phyloP scores from a whole-genome alignment of 805 yeast species.

The Wickerhamomyces ciferrii region DNA sequence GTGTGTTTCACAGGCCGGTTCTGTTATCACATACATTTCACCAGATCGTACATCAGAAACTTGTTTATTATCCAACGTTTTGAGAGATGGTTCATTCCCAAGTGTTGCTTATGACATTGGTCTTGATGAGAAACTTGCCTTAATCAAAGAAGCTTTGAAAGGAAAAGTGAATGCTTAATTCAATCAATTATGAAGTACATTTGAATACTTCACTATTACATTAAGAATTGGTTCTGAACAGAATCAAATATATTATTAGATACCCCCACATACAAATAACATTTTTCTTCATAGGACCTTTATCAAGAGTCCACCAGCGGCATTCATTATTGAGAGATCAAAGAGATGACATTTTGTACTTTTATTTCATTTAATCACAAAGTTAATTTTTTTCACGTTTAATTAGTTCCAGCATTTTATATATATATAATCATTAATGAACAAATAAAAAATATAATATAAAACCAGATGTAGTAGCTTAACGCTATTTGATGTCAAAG shows the following conservation, averaged over 20 bases:
- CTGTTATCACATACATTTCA: constrained; percentile 74
- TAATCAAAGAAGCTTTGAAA: constrained; percentile 65
- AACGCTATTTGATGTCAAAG: no score
- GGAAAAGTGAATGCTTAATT: constrained; percentile 15
- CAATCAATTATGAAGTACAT: no score
- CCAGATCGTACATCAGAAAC: constrained; percentile 71
- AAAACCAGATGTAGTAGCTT: no score
- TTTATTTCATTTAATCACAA: background rate
- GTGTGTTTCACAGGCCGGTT: constrained; percentile 72
- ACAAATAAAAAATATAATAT: background rate
- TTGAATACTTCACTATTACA: no score
- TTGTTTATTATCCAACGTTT: constrained; percentile 44
- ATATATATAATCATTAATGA: background rate
- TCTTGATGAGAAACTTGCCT: constrained; percentile 38
- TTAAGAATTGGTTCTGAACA: no score
- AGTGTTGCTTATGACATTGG: constrained; percentile 40
- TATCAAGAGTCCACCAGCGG: background rate
- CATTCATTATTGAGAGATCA: background rate
- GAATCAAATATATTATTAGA: background rate
- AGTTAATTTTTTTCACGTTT: background rate
- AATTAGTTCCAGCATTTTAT: background rate
- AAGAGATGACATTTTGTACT: background rate
- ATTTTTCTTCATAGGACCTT: background rate
- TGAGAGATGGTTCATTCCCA: constrained; percentile 43
- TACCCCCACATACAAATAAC: background rate